A percentile compares a stretch with the other conserved stretches of the same genome.
These are phyloP conservation scores for Iberis amara DNA, from an alignment of 441 rosid species.

Conservation along the genomic window DNA sequence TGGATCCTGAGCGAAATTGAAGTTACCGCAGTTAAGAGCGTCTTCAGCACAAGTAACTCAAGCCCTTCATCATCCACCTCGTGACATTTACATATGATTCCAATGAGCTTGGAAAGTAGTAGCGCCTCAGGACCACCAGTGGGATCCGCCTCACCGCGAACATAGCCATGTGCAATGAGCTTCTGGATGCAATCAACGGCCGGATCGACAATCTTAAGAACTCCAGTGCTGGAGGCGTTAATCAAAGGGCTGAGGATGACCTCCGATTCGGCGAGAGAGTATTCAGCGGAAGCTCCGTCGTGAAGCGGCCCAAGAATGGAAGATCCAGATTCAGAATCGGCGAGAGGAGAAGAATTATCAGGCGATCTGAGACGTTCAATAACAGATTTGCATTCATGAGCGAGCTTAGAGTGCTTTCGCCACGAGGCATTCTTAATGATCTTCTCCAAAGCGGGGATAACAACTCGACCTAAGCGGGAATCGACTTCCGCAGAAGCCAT, in stretches of 20 bases:
- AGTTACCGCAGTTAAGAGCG: constrained; percentile 81
- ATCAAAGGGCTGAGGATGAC: constrained; percentile 71
- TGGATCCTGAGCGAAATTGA: constrained; percentile 82
- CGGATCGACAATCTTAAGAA: constrained; percentile 87
- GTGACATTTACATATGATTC: constrained; percentile 74
- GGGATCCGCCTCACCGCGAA: constrained; percentile 95
- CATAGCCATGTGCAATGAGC: constrained; percentile 72
- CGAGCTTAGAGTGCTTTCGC: constrained; percentile 95
- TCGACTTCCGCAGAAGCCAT: constrained; percentile 99
- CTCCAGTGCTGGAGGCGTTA: constrained; percentile 59
- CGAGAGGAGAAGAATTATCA: constrained; percentile 28
- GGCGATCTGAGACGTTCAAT: constrained; percentile 57
- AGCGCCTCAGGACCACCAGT: constrained; percentile 64
- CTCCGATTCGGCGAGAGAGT: constrained; percentile 78
- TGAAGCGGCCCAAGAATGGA: constrained; percentile 78
- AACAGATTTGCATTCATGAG: constrained; percentile 89
- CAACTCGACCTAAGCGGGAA: constrained; percentile 78
- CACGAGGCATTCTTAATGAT: constrained; percentile 92
- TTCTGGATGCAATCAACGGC: constrained; percentile 85
- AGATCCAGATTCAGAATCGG: constrained; percentile 59
- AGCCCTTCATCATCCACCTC: constrained; percentile 78
- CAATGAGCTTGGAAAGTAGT: constrained; percentile 60
- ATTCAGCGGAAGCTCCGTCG: constrained; percentile 62
- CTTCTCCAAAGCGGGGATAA: constrained; percentile 79
- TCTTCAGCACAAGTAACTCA: constrained; percentile 66